These are phyloP conservation scores for Plasmopara halstedii DNA, from an alignment of 352 stramenopile species.

Conservation along the genomic window DNA sequence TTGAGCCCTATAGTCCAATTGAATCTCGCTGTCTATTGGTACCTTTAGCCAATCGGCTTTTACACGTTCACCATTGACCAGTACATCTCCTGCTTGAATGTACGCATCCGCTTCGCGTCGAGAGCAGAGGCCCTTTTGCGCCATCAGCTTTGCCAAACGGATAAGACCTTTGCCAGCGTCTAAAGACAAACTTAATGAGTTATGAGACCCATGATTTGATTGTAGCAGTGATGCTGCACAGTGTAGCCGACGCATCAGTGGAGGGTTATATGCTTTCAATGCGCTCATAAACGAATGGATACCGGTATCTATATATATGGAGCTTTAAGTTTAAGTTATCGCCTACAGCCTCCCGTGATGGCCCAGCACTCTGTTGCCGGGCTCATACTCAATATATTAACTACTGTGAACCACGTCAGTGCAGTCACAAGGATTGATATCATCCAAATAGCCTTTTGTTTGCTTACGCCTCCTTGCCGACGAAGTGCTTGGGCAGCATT, in stretches of 20 bases:
- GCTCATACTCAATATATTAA: conserved; percentile 54
- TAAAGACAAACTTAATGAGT: conserved; percentile 1
- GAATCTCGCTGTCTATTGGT: conserved; percentile 41
- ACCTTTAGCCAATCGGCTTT: conserved; percentile 72
- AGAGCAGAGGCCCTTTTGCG: conserved; percentile 66
- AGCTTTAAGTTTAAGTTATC: too few species aligned
- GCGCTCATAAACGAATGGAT: too few species aligned
- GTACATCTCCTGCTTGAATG: conserved; percentile 64
- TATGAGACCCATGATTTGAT: not conserved
- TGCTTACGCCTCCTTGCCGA: conserved; percentile 33
- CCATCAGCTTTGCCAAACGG: conserved; percentile 77
- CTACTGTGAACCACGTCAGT: conserved; percentile 33
- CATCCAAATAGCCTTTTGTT: conserved; percentile 26
- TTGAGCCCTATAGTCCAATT: conserved; percentile 54
- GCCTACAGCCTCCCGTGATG: conserved; percentile 56
- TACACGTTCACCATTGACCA: conserved; percentile 64
- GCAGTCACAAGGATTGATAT: conserved; percentile 29
- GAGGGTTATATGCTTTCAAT: too few species aligned
- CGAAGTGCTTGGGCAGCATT: conserved; percentile 27
- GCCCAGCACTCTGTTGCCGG: conserved; percentile 51
- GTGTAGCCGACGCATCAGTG: conserved; percentile 15
- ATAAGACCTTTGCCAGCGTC: conserved; percentile 25
- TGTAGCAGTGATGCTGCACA: conserved; percentile 14
- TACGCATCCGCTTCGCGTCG: conserved; percentile 74
- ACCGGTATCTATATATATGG: too few species aligned